Conservation (phyloP, 306 rosid genomes). For the Sesbania bispinosa region DNA sequence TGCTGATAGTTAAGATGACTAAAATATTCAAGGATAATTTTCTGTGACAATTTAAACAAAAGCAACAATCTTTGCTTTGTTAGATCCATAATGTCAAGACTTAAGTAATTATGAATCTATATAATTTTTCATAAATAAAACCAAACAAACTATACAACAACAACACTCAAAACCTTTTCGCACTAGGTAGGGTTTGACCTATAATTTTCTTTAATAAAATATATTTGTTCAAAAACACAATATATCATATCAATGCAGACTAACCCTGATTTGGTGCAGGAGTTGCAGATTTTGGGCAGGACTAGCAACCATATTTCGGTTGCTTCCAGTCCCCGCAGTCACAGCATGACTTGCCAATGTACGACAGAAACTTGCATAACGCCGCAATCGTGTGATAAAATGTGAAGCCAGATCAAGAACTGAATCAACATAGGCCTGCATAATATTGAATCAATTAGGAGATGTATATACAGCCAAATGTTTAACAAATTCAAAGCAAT, state of each 20-base stretch:
- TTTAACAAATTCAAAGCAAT: conserved; percentile 1
- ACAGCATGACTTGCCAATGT: conserved; percentile 94
- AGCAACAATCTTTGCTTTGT: not conserved
- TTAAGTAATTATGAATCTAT: not conserved
- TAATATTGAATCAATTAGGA: conserved; percentile 19
- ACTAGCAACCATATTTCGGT: conserved; percentile 81
- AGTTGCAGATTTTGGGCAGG: conserved; percentile 76
- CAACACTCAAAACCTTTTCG: not conserved
- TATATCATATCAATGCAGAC: conserved; percentile 18
- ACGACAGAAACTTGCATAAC: conserved; percentile 91
- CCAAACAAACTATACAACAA: not conserved
- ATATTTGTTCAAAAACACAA: not conserved
- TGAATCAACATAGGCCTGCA: conserved; percentile 96
- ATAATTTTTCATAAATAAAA: not conserved
- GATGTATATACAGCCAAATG: not conserved
- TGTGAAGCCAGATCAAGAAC: conserved; percentile 99
- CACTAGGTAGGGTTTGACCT: not conserved
- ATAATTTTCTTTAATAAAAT: not conserved
- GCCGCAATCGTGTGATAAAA: conserved; percentile 91
- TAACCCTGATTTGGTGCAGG: conserved; percentile 83
- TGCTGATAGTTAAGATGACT: not conserved
- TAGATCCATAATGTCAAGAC: not conserved
- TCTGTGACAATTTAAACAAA: not conserved
- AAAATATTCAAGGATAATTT: conserved; percentile 20
- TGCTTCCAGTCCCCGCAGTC: conserved; percentile 80